Evolutionary conservation across 139 green algal genomes (phyloP).

Genomic region (Chlorella vulgaris): DNA sequence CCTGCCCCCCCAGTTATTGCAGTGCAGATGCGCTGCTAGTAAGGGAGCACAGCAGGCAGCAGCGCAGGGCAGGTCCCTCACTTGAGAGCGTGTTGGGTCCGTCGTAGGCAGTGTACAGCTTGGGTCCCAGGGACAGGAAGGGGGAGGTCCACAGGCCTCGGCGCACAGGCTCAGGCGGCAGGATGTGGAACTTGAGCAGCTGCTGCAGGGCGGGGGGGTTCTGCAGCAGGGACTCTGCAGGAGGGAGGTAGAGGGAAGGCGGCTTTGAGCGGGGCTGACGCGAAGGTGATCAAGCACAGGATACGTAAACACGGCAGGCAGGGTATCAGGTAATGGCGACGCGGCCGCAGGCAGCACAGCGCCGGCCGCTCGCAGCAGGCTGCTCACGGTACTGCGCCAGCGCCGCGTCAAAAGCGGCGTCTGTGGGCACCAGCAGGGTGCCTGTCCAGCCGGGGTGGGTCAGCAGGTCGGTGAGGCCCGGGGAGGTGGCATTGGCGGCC

Average conservation of each 20-base stretch:
- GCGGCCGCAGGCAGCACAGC: too few relatives aligned
- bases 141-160: slow-evolving; percentile 54
- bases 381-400: slow-evolving; percentile 23
- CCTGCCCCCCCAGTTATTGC: too few relatives aligned
- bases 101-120: slow-evolving; percentile 43
- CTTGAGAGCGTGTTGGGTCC: slow-evolving; percentile 11
- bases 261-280: neutral
- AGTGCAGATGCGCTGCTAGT: neutral
- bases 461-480: slow-evolving; percentile 38
- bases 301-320: too few relatives aligned
- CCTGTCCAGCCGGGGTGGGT: slow-evolving; percentile 42
- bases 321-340: too few relatives aligned
- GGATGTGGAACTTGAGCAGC: slow-evolving; percentile 58
- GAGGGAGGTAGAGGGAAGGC: neutral
- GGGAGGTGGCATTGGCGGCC: slow-evolving; percentile 17
- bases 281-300: too few relatives aligned
- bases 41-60: neutral
- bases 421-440: slow-evolving; percentile 54
- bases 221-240: slow-evolving; percentile 19
- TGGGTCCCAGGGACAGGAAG: slow-evolving; percentile 44
- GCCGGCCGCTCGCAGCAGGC: neutral
- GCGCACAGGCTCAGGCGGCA: slow-evolving; percentile 45
- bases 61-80: too few relatives aligned
- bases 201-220: slow-evolving; percentile 23
- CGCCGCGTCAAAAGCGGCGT: slow-evolving; percentile 43